Conservation (phyloP, 2,329 filamentous ascomycete genomes). For the Aspergillus sergii region DNA sequence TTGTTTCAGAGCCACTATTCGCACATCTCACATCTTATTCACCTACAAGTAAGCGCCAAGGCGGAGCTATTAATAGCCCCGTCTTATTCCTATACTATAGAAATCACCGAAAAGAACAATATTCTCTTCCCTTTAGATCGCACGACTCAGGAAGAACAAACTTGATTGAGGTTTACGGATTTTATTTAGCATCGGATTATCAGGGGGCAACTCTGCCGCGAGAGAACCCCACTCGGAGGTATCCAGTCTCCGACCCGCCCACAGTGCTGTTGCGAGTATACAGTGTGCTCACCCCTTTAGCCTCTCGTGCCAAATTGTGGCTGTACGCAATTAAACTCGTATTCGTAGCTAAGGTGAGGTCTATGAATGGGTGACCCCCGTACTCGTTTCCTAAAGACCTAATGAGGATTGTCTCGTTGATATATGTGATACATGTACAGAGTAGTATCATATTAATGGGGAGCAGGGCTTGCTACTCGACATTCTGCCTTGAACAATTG, state of each 20-base stretch:
- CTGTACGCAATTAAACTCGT: background rate
- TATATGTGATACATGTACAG: no score
- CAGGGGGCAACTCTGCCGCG: background rate
- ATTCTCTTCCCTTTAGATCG: background rate
- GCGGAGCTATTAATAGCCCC: background rate
- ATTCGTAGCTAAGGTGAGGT: background rate
- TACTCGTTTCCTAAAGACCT: background rate
- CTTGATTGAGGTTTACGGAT: background rate
- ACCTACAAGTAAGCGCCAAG: background rate
- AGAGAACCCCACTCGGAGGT: background rate
- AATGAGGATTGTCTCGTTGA: background rate
- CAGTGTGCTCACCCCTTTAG: background rate
- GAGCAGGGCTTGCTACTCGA: no score
- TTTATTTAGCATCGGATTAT: background rate
- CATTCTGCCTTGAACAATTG: no score
- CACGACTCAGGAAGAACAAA: background rate
- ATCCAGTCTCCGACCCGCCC: background rate
- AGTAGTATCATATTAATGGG: no score
- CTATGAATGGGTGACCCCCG: background rate
- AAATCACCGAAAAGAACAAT: background rate
- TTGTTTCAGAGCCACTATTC: background rate
- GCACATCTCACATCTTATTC: background rate
- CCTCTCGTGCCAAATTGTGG: background rate
- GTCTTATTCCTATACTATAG: background rate
- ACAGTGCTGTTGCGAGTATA: background rate